Conservation (phyloP, 2,329 filamentous ascomycete species). For the Trichoderma semiorbis region DNA sequence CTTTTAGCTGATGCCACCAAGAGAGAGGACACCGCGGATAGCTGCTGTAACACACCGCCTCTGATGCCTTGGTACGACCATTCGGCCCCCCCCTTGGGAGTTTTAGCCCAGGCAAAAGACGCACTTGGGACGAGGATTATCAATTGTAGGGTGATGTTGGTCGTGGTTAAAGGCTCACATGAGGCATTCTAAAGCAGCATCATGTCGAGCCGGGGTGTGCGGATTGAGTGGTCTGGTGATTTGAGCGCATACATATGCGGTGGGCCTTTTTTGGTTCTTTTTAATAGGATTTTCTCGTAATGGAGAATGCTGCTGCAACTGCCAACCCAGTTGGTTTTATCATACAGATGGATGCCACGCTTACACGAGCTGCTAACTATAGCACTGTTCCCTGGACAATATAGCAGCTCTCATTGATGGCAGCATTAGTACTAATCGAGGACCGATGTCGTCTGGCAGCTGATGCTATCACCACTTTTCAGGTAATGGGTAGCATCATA, state of each 20-base stretch:
- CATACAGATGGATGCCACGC: neutral
- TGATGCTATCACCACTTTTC: neutral
- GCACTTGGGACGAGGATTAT: neutral
- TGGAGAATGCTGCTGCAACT: neutral
- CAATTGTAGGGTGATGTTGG: neutral
- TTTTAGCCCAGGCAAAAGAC: slow-evolving; percentile 1
- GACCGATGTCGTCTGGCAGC: neutral
- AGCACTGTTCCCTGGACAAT: neutral
- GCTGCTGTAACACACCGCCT: slow-evolving; percentile 15
- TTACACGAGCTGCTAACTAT: neutral
- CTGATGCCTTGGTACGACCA: neutral
- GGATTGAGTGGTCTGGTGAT: slow-evolving; percentile 9
- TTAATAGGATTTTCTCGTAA: neutral
- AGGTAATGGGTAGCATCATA: neutral
- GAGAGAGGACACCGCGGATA: slow-evolving; percentile 4
- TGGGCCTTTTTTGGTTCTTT: neutral
- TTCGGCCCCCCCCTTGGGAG: neutral
- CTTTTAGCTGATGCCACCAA: neutral
- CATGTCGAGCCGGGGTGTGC: neutral
- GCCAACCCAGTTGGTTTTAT: neutral
- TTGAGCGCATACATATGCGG: slow-evolving; percentile 5
- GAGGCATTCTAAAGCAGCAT: neutral
- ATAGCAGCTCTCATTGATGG: neutral
- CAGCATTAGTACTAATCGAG: neutral
- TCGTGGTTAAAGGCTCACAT: neutral